These are phyloP conservation scores for Cercospora nicotianae DNA, from an alignment of 2,329 filamentous ascomycete species.

Conservation along the genomic window DNA sequence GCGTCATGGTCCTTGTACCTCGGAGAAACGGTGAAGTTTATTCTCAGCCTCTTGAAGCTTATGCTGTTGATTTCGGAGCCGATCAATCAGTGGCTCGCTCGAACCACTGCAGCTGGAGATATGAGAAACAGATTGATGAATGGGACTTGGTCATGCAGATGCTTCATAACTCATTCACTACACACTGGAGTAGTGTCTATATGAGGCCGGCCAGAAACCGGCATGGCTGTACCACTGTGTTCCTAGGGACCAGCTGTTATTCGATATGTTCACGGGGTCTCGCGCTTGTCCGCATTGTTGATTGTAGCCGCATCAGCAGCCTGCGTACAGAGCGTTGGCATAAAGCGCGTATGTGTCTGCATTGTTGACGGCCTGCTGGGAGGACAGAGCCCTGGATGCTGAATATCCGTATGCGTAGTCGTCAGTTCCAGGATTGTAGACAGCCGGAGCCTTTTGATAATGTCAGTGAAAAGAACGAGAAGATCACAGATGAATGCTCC, in stretches of 20 bases:
- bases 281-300: neutral
- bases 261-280: neutral
- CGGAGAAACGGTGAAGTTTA: neutral
- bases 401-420: constrained; percentile 62
- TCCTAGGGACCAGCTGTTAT: neutral
- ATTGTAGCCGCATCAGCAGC: neutral
- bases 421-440: constrained; percentile 56
- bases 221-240: neutral
- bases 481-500: too few species aligned
- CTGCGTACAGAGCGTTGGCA: constrained; percentile 35
- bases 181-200: neutral
- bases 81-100: neutral
- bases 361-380: constrained; percentile 57
- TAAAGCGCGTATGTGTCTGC: constrained; percentile 63
- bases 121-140: neutral
- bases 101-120: neutral
- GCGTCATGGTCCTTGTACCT: constrained; percentile 7
- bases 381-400: constrained; percentile 48
- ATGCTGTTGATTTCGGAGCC: constrained; percentile 5
- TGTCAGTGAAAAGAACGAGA: too few species aligned
- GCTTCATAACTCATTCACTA: neutral
- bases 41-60: neutral
- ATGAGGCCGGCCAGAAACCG: neutral
- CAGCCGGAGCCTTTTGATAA: constrained; percentile 33
- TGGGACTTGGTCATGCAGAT: neutral